phyloP scores from a whole-genome alignment of 2,329 filamentous ascomycete genomes.

The Penicillium sp. region DNA sequence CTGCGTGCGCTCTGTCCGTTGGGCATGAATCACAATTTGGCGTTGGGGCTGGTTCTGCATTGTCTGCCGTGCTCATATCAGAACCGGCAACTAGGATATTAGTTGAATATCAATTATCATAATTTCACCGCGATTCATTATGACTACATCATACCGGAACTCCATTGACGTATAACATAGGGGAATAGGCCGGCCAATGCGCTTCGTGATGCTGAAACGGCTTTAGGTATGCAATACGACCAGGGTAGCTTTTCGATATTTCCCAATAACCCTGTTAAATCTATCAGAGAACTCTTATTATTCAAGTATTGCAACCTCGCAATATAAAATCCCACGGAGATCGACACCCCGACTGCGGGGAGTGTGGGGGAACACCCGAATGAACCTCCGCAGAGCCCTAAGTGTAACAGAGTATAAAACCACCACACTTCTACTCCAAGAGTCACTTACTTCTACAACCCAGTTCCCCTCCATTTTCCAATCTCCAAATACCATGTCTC shows the following conservation, averaged over 20 bases:
- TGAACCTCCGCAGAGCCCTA: slow-evolving; percentile 4
- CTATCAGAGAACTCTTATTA: neutral
- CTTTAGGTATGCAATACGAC: neutral
- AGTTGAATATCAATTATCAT: slow-evolving; percentile 3
- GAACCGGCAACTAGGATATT: slow-evolving; percentile 5
- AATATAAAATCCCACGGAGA: neutral
- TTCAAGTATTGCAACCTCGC: neutral
- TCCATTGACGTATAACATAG: neutral
- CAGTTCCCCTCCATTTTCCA: neutral
- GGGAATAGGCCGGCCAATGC: neutral
- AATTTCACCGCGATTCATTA: slow-evolving; percentile 5
- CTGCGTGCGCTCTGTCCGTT: slow-evolving; percentile 1
- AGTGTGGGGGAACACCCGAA: slow-evolving; percentile 1
- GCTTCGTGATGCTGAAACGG: neutral
- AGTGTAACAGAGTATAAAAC: neutral
- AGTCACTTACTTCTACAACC: neutral
- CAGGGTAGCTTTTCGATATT: neutral
- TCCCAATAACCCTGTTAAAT: neutral
- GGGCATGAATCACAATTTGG: neutral
- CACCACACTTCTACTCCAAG: neutral
- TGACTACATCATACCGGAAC: neutral
- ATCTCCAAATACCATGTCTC: neutral
- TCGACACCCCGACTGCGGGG: slow-evolving; percentile 4
- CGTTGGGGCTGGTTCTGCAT: slow-evolving; percentile 7
- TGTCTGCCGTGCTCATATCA: slow-evolving; percentile 1